Base-by-base conservation (phyloP, 192 early-diverging fungal genomes). In the Podila epigama region DNA sequence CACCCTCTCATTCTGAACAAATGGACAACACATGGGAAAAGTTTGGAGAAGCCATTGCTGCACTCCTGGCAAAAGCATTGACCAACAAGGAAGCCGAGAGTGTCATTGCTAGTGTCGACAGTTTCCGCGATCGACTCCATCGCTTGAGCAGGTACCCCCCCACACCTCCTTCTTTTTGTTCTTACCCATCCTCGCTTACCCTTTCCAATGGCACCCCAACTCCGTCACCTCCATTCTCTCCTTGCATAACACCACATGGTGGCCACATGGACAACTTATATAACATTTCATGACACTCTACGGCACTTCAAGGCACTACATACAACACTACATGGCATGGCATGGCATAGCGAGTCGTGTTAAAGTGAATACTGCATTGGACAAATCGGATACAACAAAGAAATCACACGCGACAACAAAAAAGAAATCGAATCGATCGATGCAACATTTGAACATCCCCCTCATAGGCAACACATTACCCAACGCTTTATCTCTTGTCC, bases 61-160 rank as follows among this genome's bases (percentile, higher is more conserved):
- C 79, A 34, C 35, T 92, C 22, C 78, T 88, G 34, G 88, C 87
- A 56, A 84, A 84, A 58, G 83, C 86, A 51, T 66, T 92, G 60
- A 89, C 90, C 28, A 85, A 90, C 79, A 79, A 82, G 31, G 90
- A 92, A 53, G 87, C 89, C 11, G 90, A 92, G 67, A 75, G 79
- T 10, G 81, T 90, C 31, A 81, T 90, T 27, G 55, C 69, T 0
- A 84, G 86, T 7, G 83, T 92, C 44, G 85, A 80, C 22, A 80
- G 77, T 39, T 89, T 92, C 73, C 88, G 90, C 67, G 79, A 87
- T 62, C 85, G 82, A n/a, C 80, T 92, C n/a, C 81, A 86, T 60
- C 82, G 89, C 36, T 73, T 90, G n/a, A 87, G 81, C 78, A 88
- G 86, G 86, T 84, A 63, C 42, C 27, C 18, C 3, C 15, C 35